A percentile compares a stretch with the other conserved stretches of the same genome.
These are phyloP conservation scores for Erythrophleum ivorense DNA, from an alignment of 331 rosid species.

Conservation along the genomic window DNA sequence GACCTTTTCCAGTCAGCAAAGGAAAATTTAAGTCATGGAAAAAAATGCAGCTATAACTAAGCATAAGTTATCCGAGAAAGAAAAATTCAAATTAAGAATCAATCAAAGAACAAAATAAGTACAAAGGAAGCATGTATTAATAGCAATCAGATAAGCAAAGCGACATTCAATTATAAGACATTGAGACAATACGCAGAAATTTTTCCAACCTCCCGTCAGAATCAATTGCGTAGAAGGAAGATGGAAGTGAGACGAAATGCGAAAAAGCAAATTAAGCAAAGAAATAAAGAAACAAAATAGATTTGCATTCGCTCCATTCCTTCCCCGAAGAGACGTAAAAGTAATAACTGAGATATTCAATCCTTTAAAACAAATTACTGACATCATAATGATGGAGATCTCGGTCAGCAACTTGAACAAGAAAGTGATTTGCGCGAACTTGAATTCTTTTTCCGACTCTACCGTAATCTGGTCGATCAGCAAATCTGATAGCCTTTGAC, in stretches of 20 bases:
- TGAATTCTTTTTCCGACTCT: constrained; percentile 25
- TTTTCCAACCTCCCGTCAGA: background rate
- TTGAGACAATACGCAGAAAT: background rate
- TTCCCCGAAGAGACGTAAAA: background rate
- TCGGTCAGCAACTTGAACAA: constrained; percentile 37
- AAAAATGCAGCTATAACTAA: background rate
- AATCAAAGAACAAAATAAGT: background rate
- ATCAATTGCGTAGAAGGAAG: background rate
- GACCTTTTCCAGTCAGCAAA: background rate
- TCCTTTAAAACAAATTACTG: constrained; percentile 7
- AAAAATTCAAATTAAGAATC: background rate
- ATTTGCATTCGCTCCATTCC: background rate
- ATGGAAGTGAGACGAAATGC: background rate
- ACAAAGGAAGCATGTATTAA: background rate
- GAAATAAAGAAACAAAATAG: background rate
- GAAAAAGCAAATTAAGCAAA: background rate
- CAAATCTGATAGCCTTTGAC: constrained; percentile 37
- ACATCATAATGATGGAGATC: constrained; percentile 80
- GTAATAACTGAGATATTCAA: background rate
- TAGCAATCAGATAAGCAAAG: background rate
- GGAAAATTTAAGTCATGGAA: background rate
- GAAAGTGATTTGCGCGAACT: constrained; percentile 70
- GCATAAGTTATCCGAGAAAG: background rate
- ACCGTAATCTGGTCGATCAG: constrained; percentile 66
- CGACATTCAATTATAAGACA: background rate